Evolutionary conservation across 768 basidiomycete species (phyloP), one percentile per base, ranked within the genome.

Genomic region (Rhizopogon sp.): DNA sequence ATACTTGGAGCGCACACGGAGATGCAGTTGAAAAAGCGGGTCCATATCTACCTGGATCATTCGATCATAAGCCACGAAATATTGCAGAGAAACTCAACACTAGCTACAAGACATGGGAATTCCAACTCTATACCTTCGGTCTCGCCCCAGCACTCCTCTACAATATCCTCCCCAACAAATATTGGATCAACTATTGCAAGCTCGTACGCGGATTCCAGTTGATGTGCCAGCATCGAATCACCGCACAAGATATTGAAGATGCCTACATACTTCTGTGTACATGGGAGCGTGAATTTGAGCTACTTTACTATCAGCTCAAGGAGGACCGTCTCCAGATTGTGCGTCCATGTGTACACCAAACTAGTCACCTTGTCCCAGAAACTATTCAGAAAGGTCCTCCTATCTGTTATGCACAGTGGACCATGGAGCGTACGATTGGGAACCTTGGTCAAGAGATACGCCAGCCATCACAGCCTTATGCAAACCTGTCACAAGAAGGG

Each of bases 51-150:
- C 64, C 61, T 11, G 55, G 59, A 9, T 67, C 61, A 2, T 71
- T 71, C 58, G 61, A 66, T 31, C 43, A 56, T 3, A 58, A 66
- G n/a, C 71, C 71, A 3, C 61, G 68, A 1, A 71, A 74, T 52
- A 63, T 63, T 29, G 65, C 66, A 6, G 64, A 73, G 53, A 75
- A 75, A 39, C 66, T 75, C 6, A 60, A 56, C 6, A 72, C 69
- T 54, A 71, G 74, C 0, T 77, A 75, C 57, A 75, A 76, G 43
- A 71, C 72, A 1, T 62, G 60, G 28, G 74, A 77, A 52, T 76
- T 52, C 35, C 56, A 61, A 3, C 43, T 60, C 0, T 74, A 74
- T 53, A 11, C 11, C 73, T 64, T 53, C 41, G 54, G 58, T 6
- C 56, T 66, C 3, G 62, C 45, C 1, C 65, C 62, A 1, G 64